Evolutionary conservation across 805 yeast genomes (phyloP).

Genomic region (Candida taoyuanica): DNA sequence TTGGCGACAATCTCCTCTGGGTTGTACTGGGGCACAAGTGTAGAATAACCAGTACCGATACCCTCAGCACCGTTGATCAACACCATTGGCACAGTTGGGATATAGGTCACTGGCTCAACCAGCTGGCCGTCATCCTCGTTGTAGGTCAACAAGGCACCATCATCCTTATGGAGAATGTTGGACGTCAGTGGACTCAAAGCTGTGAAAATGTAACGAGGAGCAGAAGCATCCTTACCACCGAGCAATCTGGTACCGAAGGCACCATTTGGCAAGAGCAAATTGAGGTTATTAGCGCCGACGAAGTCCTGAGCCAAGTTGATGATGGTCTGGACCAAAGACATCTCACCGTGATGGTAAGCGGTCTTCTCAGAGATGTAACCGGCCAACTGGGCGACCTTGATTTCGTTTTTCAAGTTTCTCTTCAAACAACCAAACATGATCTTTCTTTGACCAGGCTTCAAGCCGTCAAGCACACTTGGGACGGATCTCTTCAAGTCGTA

Average conservation of each 20-base stretch:
- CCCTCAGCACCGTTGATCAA: slow-evolving; percentile 96
- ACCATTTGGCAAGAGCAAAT: slow-evolving; percentile 85
- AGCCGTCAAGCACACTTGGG: slow-evolving; percentile 90
- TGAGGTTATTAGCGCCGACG: slow-evolving; percentile 86
- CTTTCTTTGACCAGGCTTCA: slow-evolving; percentile 96
- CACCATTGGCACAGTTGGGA: slow-evolving; percentile 93
- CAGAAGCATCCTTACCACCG: slow-evolving; percentile 99
- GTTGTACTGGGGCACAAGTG: slow-evolving; percentile 85
- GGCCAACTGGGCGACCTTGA: slow-evolving; percentile 85
- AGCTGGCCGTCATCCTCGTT: slow-evolving; percentile 89
- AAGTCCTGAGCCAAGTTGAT: slow-evolving; percentile 93
- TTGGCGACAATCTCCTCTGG: slow-evolving; percentile 80
- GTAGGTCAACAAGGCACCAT: slow-evolving; percentile 72
- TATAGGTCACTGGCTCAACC: slow-evolving; percentile 93
- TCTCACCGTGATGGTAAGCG: slow-evolving; percentile 95
- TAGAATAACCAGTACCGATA: slow-evolving; percentile 99
- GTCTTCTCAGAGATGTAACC: slow-evolving; percentile 88
- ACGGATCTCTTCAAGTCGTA: slow-evolving; percentile 95
- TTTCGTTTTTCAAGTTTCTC: slow-evolving; percentile 68
- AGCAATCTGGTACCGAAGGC: slow-evolving; percentile 93
- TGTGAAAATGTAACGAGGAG: slow-evolving; percentile 93
- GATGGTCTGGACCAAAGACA: slow-evolving; percentile 81
- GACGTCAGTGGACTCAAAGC: slow-evolving; percentile 73
- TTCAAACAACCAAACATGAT: slow-evolving; percentile 85
- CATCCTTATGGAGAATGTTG: slow-evolving; percentile 71